Conservation (phyloP, 83 land plant species). For the Diphasiastrum complanatum region DNA sequence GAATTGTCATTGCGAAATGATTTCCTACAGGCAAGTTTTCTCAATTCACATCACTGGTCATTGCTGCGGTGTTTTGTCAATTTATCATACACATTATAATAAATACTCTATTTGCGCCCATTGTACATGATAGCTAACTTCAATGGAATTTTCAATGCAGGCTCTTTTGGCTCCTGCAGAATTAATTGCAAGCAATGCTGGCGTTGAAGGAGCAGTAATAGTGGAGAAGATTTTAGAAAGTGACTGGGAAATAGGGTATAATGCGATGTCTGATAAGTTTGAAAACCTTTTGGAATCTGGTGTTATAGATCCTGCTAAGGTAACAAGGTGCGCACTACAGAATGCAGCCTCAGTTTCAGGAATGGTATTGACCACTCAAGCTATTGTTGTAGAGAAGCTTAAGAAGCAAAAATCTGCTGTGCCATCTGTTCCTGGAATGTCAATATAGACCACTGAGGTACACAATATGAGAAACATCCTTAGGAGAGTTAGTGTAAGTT, state of each 20-base stretch:
- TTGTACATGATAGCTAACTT: background rate
- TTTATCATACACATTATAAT: too few relatives aligned
- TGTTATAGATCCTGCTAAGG: conserved; percentile 79
- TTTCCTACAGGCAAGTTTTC: too few relatives aligned
- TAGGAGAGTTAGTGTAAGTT: too few relatives aligned
- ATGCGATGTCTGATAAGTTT: conserved; percentile 66
- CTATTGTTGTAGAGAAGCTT: conserved; percentile 61
- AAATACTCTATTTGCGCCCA: too few relatives aligned
- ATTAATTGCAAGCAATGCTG: conserved; percentile 80
- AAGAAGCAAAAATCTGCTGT: conserved; percentile 39
- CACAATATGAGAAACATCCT: too few relatives aligned
- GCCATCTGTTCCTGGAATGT: conserved; percentile 50
- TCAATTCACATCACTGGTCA: too few relatives aligned
- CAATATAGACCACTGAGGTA: conserved; percentile 13
- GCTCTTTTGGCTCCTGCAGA: conserved; percentile 76
- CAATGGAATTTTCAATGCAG: conserved; percentile 28
- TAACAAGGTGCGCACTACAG: conserved; percentile 76
- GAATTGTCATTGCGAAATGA: too few relatives aligned
- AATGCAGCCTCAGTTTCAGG: conserved; percentile 91
- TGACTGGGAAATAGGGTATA: conserved; percentile 65
- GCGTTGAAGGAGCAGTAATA: conserved; percentile 65
- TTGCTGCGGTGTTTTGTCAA: too few relatives aligned
- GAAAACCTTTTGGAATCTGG: conserved; percentile 59
- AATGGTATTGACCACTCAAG: conserved; percentile 71
- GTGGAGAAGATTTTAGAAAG: conserved; percentile 61